phyloP scores from a whole-genome alignment of 805 yeast species.

The Cyberlindnera mrakii region DNA sequence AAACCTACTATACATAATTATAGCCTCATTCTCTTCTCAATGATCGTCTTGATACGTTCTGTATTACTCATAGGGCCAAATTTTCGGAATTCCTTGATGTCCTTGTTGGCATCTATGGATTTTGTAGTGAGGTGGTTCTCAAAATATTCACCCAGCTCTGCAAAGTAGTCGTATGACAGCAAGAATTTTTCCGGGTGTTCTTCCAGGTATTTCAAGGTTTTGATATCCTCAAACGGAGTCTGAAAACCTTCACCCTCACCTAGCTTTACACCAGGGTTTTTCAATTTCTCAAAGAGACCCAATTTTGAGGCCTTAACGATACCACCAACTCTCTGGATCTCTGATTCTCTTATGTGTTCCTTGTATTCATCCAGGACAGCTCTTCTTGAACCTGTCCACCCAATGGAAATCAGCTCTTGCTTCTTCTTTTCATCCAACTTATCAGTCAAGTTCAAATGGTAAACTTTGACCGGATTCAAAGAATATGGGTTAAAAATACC shows the following conservation, averaged over 20 bases:
- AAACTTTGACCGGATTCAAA: conserved; percentile 33
- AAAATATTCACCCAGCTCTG: conserved; percentile 43
- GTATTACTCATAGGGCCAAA: conserved; percentile 54
- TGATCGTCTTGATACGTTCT: conserved; percentile 32
- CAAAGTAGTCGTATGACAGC: conserved; percentile 51
- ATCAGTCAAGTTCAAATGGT: conserved; percentile 28
- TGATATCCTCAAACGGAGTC: conserved; percentile 36
- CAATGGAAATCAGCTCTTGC: conserved; percentile 51
- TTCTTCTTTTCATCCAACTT: conserved; percentile 28
- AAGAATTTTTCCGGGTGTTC: conserved; percentile 39
- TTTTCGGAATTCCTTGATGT: conserved; percentile 59
- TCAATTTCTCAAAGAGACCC: conserved; percentile 59
- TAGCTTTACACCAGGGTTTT: conserved; percentile 53
- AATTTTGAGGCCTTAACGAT: conserved; percentile 67
- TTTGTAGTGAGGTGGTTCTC: conserved; percentile 31
- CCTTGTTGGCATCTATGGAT: conserved; percentile 31
- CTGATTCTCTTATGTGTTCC: conserved; percentile 57
- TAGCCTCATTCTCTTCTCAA: conserved; percentile 12
- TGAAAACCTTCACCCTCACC: conserved; percentile 81
- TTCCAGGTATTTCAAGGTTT: conserved; percentile 33
- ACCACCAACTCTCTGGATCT: conserved; percentile 66
- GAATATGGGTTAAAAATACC: conserved; percentile 79
- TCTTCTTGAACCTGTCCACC: conserved; percentile 93
- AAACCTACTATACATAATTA: neutral
- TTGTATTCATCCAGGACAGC: conserved; percentile 66